Evolutionary conservation across 768 basidiomycete genomes (phyloP).

Genomic region (Russula virescens): DNA sequence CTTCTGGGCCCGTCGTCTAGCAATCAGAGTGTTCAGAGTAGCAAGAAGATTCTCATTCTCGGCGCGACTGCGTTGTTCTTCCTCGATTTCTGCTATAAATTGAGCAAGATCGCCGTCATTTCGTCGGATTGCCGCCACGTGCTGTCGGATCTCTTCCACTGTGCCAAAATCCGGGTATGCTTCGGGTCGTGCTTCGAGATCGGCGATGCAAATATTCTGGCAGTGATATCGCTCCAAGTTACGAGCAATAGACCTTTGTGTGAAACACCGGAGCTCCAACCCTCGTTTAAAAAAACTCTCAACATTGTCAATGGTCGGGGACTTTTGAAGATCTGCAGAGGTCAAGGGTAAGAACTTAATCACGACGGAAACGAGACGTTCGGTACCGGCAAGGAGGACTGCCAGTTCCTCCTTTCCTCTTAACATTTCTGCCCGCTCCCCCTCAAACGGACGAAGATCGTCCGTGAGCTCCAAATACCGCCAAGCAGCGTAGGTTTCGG

Average conservation of each 20-base stretch:
- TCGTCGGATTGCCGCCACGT: neutral
- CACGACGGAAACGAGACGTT: neutral
- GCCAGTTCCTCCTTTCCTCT: neutral
- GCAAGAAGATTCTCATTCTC: neutral
- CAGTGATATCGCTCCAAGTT: neutral
- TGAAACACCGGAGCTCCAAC: neutral
- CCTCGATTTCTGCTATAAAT: neutral
- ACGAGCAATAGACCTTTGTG: neutral
- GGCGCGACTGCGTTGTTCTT: neutral
- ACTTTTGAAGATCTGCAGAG: neutral
- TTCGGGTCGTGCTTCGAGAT: constrained; percentile 3
- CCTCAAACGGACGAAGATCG: neutral
- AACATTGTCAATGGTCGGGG: neutral
- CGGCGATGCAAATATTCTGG: neutral
- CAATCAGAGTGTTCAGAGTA: neutral
- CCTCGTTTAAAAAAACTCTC: neutral
- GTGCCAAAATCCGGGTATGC: neutral
- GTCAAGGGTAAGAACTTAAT: neutral
- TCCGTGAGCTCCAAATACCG: neutral
- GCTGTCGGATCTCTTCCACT: neutral
- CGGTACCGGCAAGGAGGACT: neutral
- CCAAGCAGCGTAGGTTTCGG: neutral
- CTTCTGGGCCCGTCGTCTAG: neutral
- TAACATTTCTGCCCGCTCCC: neutral
- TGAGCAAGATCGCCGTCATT: neutral